Conservation (phyloP, 495 filamentous ascomycete genomes). For the Elasticomyces elasticus region DNA sequence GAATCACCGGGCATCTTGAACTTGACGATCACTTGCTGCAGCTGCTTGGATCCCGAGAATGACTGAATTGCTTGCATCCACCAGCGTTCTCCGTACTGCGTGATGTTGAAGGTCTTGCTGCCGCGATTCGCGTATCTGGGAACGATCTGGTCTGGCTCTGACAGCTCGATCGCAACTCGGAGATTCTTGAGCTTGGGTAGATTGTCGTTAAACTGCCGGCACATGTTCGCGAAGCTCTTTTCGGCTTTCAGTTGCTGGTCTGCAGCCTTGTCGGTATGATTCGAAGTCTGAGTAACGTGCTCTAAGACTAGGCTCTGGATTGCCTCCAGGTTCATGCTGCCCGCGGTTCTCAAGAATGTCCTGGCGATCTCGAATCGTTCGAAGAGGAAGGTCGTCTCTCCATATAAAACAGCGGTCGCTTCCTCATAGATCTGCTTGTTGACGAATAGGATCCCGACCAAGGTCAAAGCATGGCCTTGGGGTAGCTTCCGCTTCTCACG, state of each 20-base stretch:
- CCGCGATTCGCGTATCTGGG: not conserved
- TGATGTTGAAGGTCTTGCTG: not conserved
- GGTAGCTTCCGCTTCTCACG: not conserved
- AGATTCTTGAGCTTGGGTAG: not conserved
- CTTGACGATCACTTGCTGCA: not conserved
- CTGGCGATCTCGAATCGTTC: not conserved
- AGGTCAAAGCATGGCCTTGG: not conserved
- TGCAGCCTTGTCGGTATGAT: not conserved
- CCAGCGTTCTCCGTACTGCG: not conserved
- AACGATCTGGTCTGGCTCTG: not conserved
- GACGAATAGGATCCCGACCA: not conserved
- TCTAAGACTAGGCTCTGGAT: not conserved
- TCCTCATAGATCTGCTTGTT: not conserved
- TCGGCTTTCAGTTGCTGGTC: not conserved
- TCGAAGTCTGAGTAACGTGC: not conserved
- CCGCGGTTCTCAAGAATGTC: not conserved
- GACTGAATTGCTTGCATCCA: not conserved
- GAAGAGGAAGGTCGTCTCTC: not conserved
- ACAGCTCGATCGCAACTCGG: not conserved
- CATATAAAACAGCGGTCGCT: not conserved
- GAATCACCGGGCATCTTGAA: not conserved
- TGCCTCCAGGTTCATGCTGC: not conserved
- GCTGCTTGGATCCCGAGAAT: not conserved
- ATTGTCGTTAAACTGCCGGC: not conserved
- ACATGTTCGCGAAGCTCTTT: not conserved